Evolutionary conservation across 2,329 filamentous ascomycete genomes (phyloP), one percentile per base, ranked within the genome.

Genomic region (Colletotrichum neosansevieriae): DNA sequence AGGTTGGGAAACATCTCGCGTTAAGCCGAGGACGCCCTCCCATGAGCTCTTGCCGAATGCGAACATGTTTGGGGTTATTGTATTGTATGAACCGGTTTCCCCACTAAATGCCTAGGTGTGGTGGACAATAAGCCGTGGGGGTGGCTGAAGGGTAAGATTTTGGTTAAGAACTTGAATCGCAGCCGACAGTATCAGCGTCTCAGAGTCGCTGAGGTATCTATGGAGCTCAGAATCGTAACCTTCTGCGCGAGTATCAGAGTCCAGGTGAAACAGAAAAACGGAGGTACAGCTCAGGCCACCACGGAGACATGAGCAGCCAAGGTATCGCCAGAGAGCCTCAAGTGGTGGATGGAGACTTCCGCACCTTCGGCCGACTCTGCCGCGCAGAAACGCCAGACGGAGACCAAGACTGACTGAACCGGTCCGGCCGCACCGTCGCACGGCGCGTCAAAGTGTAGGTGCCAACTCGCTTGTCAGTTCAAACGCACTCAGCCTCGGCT

Each of bases 391-490:
- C 54, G 61, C 54, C 54, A 50, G 54, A 59, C 40, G 54, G 21
- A n/a, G 24, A 47, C 36, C 40, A 49, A 21, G 17, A 47, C 36
- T 59, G 61, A 65, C 47, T 56, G 32, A 42, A 3, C 50, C 42
- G 54, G 65, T 19, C 32, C 13, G 12, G 11, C 34, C 40, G 49
- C 32, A 24, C 56, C 49, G 24, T 38, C 47, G 61, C 65, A 68
- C 65, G 61, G 65, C 61, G 47, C 54, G 65, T 65, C 65, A 65
- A 68, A 56, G 61, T 65, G 65, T 44, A 42, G 34, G 54, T 65
- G 59, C 29, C n/a, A 42, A 36, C 34, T 67, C 47, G 45, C 47
- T 54, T 63, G 64, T 59, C 53, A 50, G 17, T 45, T 32, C 15
- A 9, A 21, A 21, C 32, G 34, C 32, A 54, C 58, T 40, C 58